Evolutionary conservation across 352 stramenopile genomes (phyloP).

Genomic region (Phytophthora litchii): DNA sequence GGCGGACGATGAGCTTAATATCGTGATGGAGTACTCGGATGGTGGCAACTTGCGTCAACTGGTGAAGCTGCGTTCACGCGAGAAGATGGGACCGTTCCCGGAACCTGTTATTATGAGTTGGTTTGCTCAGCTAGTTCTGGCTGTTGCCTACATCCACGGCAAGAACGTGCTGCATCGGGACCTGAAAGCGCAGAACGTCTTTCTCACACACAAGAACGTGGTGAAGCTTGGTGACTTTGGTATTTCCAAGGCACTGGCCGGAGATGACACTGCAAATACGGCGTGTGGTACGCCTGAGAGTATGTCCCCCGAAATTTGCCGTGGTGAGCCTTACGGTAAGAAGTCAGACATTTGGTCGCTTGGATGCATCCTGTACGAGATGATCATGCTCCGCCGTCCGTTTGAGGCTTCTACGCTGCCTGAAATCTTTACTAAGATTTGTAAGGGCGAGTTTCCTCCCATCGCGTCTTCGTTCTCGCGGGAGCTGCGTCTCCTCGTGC

Average conservation of each 20-base stretch:
- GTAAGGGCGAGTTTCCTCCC: conserved; percentile 84
- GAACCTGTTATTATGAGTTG: conserved; percentile 88
- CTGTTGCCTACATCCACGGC: conserved; percentile 88
- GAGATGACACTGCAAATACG: conserved; percentile 82
- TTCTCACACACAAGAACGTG: conserved; percentile 86
- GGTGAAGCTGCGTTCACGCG: conserved; percentile 74
- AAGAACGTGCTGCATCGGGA: conserved; percentile 91
- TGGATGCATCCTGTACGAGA: conserved; percentile 90
- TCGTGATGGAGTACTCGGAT: conserved; percentile 90
- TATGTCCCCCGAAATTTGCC: conserved; percentile 91
- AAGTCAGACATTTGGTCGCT: conserved; percentile 92
- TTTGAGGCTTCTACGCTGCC: conserved; percentile 85
- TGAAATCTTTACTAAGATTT: conserved; percentile 91
- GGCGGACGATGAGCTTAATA: conserved; percentile 87
- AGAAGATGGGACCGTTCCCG: conserved; percentile 85
- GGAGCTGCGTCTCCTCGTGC: conserved; percentile 81
- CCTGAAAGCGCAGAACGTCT: conserved; percentile 90
- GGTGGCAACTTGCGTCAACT: conserved; percentile 85
- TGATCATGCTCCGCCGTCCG: conserved; percentile 87
- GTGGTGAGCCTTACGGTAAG: conserved; percentile 86
- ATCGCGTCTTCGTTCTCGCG: conserved; percentile 81
- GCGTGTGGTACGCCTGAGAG: conserved; percentile 87
- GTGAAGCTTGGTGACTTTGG: conserved; percentile 90
- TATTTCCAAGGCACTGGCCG: conserved; percentile 86
- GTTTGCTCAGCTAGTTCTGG: conserved; percentile 87